Evolutionary conservation across 169 alveolate genomes (phyloP).

Genomic region (Plasmodium cynomolgi): DNA sequence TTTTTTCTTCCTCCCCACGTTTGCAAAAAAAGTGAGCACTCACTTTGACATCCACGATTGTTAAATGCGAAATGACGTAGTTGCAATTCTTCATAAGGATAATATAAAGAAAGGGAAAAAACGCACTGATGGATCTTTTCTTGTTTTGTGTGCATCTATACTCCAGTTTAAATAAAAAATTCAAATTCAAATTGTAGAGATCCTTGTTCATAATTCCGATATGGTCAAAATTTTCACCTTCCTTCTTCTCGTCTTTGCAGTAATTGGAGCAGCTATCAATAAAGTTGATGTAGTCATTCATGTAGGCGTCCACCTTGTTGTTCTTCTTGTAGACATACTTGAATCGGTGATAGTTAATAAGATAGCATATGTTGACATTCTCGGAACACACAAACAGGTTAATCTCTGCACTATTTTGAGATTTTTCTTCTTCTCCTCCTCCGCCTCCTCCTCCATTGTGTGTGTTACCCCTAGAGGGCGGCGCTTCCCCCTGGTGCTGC

Average conservation of each 20-base stretch:
- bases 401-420: not conserved
- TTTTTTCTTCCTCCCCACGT: not conserved
- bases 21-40: not conserved
- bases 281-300: slow-evolving; percentile 48
- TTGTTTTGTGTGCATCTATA: slow-evolving; percentile 13
- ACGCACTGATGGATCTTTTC: slow-evolving; percentile 4
- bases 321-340: slow-evolving; percentile 43
- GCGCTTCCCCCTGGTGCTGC: not conserved
- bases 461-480: not conserved
- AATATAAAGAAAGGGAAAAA: slow-evolving; percentile 50
- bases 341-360: slow-evolving; percentile 55
- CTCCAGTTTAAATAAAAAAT: slow-evolving; percentile 37
- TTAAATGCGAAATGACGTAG: slow-evolving; percentile 58
- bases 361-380: slow-evolving; percentile 71
- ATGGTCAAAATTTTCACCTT: slow-evolving; percentile 21
- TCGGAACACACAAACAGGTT: slow-evolving; percentile 25
- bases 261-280: slow-evolving; percentile 69
- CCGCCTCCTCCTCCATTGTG: not conserved
- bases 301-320: slow-evolving; percentile 46
- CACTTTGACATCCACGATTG: slow-evolving; percentile 56
- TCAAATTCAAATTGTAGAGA: slow-evolving; percentile 56
- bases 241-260: not conserved
- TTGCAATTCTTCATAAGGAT: slow-evolving; percentile 64
- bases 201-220: slow-evolving; percentile 71
- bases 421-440: not conserved